These are phyloP conservation scores for Purshia tridentata DNA, from an alignment of 306 rosid genomes.

Conservation along the genomic window DNA sequence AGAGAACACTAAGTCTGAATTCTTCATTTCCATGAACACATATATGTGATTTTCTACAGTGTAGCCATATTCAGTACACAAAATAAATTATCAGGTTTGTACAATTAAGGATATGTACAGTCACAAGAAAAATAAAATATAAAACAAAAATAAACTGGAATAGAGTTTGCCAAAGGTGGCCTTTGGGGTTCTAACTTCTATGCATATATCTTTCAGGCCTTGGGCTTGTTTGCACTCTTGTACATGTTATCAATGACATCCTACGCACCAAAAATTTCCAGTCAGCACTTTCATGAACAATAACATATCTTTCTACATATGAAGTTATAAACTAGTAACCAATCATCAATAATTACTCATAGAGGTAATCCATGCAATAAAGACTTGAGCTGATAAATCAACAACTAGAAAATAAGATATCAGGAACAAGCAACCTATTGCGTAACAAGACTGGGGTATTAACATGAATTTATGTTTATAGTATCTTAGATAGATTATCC, in stretches of 20 bases:
- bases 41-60: not conserved
- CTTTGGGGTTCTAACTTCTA: not conserved
- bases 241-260: slow-evolving; percentile 67
- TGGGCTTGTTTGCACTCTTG: slow-evolving; percentile 57
- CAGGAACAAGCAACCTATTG: not conserved
- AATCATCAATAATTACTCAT: not conserved
- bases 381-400: not conserved
- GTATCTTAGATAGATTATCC: not conserved
- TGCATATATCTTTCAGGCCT: slow-evolving; percentile 27
- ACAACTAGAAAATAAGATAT: not conserved
- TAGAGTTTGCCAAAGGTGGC: not conserved
- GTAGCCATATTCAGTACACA: not conserved
- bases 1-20: no score
- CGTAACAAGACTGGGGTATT: not conserved
- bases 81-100: not conserved
- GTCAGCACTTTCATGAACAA: slow-evolving; percentile 26
- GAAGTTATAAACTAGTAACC: slow-evolving; percentile 1
- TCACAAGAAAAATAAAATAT: not conserved
- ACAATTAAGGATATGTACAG: slow-evolving; percentile 6
- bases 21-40: not conserved
- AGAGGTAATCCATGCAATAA: not conserved
- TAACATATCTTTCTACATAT: not conserved
- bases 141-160: not conserved
- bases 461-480: not conserved
- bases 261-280: slow-evolving; percentile 35